Evolutionary conservation across 2,329 filamentous ascomycete species (phyloP).

Genomic region (Gyromitra esculenta): DNA sequence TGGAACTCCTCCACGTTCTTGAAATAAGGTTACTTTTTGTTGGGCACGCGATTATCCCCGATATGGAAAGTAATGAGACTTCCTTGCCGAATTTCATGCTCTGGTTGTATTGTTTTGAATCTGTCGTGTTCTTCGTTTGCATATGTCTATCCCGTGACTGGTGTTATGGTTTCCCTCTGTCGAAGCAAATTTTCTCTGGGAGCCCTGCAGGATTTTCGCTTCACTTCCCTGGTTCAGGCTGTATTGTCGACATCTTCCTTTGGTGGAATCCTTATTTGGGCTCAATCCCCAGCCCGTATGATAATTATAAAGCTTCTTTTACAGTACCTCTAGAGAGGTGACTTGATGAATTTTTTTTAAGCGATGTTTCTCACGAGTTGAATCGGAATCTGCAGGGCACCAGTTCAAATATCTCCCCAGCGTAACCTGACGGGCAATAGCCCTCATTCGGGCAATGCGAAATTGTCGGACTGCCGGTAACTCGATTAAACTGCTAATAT

Average conservation of each 20-base stretch:
- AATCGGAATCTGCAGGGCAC: slow-evolving; percentile 15
- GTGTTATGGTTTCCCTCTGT: background rate
- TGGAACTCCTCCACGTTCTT: slow-evolving; percentile 37
- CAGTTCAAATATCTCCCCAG: slow-evolving; percentile 13
- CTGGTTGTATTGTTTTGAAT: slow-evolving; percentile 11
- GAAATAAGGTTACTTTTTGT: slow-evolving; percentile 34
- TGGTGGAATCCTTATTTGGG: slow-evolving; percentile 18
- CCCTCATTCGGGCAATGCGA: slow-evolving; percentile 22
- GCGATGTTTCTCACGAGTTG: background rate
- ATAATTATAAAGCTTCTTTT: slow-evolving; percentile 13
- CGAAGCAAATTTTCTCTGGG: background rate
- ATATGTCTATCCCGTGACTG: background rate
- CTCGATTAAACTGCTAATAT: slow-evolving; percentile 11
- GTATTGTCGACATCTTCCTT: background rate
- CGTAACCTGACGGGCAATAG: slow-evolving; percentile 13
- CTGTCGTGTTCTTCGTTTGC: slow-evolving; percentile 7
- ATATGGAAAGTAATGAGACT: slow-evolving; percentile 27
- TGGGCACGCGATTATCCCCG: slow-evolving; percentile 42
- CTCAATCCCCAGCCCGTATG: background rate
- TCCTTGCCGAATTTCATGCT: slow-evolving; percentile 14
- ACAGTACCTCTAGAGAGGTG: background rate
- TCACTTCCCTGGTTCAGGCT: slow-evolving; percentile 16
- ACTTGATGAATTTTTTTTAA: background rate
- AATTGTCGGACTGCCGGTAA: slow-evolving; percentile 34
- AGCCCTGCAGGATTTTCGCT: slow-evolving; percentile 7